phyloP scores from a whole-genome alignment of 2,329 filamentous ascomycete genomes.

The Claviceps quebecensis region DNA sequence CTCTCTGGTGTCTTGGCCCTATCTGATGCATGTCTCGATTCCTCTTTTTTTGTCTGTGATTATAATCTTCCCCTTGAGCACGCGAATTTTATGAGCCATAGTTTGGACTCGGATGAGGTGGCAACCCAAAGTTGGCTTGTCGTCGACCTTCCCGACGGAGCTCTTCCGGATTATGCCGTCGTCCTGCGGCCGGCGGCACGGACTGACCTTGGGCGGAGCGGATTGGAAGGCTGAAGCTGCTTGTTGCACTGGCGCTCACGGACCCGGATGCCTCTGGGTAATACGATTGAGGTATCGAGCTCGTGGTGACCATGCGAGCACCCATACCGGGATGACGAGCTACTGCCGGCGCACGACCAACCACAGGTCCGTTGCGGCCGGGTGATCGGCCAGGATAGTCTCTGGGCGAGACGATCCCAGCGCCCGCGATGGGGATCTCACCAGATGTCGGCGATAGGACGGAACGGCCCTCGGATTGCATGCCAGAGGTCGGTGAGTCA shows the following conservation, averaged over 20 bases:
- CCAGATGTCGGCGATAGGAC: constrained; percentile 53
- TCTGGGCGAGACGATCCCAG: constrained; percentile 38
- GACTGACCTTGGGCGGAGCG: constrained; percentile 46
- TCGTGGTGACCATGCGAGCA: constrained; percentile 35
- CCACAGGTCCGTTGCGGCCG: constrained; percentile 33
- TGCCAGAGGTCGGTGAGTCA: constrained; percentile 40
- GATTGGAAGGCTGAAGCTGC: constrained; percentile 46
- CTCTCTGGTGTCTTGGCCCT: background rate
- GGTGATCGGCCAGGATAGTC: constrained; percentile 39
- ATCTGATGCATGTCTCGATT: background rate
- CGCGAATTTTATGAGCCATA: constrained; percentile 17
- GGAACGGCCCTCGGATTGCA: constrained; percentile 28
- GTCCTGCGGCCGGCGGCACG: constrained; percentile 45
- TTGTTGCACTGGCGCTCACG: constrained; percentile 31
- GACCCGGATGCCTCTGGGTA: constrained; percentile 25
- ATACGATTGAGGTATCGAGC: constrained; percentile 35
- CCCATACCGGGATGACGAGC: constrained; percentile 41
- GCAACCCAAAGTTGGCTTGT: constrained; percentile 38
- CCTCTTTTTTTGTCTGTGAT: background rate
- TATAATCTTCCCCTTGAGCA: background rate
- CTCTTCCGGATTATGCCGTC: constrained; percentile 42
- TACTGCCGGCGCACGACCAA: constrained; percentile 25
- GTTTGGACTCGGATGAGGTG: constrained; percentile 27
- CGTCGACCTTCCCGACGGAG: constrained; percentile 36
- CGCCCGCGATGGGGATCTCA: constrained; percentile 53